Evolutionary conservation across 371 early-diverging fungal species (phyloP).

Genomic region (Mucor irregularis): DNA sequence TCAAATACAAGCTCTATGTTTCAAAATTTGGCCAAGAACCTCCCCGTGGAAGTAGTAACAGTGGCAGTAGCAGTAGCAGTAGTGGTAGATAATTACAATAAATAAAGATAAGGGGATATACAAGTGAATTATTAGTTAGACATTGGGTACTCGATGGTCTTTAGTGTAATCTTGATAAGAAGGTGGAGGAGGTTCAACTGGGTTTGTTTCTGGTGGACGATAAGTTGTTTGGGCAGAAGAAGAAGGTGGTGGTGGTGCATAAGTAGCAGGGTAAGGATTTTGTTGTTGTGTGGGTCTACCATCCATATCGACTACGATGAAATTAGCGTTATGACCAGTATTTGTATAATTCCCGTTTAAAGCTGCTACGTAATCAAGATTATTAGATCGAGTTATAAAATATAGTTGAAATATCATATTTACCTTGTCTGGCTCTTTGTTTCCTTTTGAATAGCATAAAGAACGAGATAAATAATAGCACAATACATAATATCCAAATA

Average conservation of each 20-base stretch:
- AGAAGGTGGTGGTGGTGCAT: background rate
- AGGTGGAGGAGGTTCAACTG: conserved; percentile 26
- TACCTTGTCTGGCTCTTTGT: conserved; percentile 1
- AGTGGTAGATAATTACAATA: too few relatives aligned
- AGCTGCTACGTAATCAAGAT: background rate
- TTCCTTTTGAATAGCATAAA: conserved; percentile 5
- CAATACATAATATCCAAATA: conserved; percentile 20
- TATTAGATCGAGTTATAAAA: background rate
- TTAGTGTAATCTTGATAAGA: conserved; percentile 31
- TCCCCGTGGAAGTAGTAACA: background rate
- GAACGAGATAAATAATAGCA: conserved; percentile 9
- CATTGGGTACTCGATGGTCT: conserved; percentile 16
- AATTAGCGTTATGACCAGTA: background rate
- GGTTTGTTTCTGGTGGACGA: conserved; percentile 8
- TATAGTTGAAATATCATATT: background rate
- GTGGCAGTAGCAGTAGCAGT: too few relatives aligned
- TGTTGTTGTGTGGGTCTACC: conserved; percentile 1
- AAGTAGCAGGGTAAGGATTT: conserved; percentile 1
- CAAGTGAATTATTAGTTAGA: background rate
- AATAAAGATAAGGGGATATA: background rate
- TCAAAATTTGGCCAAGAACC: conserved; percentile 23
- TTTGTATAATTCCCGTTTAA: too few relatives aligned
- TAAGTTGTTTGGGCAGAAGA: background rate
- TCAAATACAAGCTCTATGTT: conserved; percentile 18
- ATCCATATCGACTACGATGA: conserved; percentile 16